phyloP scores from a whole-genome alignment of 805 yeast species.

The Tetrapisispora pingtungensis region DNA sequence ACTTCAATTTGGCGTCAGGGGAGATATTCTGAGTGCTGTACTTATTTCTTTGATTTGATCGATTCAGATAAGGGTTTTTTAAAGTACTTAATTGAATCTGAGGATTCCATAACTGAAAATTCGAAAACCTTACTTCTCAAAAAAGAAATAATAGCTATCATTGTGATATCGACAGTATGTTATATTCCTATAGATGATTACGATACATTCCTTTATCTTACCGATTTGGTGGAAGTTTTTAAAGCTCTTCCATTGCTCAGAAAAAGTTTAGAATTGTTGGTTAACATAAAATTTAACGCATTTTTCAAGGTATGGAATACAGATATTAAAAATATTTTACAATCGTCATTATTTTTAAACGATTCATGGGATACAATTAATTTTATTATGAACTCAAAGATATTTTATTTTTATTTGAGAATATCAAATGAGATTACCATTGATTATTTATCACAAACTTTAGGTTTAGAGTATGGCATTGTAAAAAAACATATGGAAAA shows the following conservation, averaged over 20 bases:
- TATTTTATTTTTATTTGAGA: conserved; percentile 23
- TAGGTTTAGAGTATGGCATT: conserved; percentile 11
- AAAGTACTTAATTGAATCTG: not conserved
- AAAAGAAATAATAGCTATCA: conserved; percentile 17
- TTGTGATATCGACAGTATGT: conserved; percentile 17
- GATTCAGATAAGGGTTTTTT: conserved; percentile 10
- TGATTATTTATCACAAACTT: conserved; percentile 18
- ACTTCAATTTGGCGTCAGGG: conserved; percentile 15
- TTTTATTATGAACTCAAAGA: conserved; percentile 18
- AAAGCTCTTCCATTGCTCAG: conserved; percentile 8
- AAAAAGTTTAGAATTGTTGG: conserved; percentile 12
- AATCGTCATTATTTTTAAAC: conserved; percentile 12
- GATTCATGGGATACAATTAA: conserved; percentile 15
- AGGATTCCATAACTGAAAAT: not conserved
- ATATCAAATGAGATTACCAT: conserved; percentile 16
- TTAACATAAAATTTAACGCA: conserved; percentile 15
- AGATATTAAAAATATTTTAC: conserved; percentile 10
- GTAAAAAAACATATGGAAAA: conserved; percentile 12
- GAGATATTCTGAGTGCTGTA: conserved; percentile 16
- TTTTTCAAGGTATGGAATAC: conserved; percentile 21
- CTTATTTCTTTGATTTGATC: conserved; percentile 11
- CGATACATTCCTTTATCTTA: conserved; percentile 17
- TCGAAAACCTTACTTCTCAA: conserved; percentile 7
- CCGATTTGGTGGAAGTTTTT: conserved; percentile 10
- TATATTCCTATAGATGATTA: conserved; percentile 23